Evolutionary conservation across 345 rosid genomes (phyloP), one percentile per base, ranked within the genome.

Genomic region (Hypericum androsaemum): DNA sequence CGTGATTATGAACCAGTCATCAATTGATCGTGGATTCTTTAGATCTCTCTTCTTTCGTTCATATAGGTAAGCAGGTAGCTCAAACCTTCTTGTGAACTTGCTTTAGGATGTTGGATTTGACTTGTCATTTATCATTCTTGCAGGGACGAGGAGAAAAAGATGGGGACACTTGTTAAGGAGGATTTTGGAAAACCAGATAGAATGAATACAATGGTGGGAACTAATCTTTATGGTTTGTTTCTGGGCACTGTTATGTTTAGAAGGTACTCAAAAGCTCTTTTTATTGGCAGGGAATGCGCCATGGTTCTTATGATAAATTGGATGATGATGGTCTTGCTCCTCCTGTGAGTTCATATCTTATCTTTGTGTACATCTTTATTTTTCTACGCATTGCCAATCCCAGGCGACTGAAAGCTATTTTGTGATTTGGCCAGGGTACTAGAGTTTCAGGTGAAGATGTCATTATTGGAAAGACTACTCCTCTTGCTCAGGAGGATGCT

Each of bases 291-390:
- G 98, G 96, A 59, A 87, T 88, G 98, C 83, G 89, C 47, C 96
- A 90, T 80, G 98, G 98, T 57, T 90, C 98, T 38, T 90, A 90
- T 54, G 96, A 90, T 52, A 90, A 90, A 63, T 64, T 90, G 74
- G 98, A 90, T 44, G 96, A 90, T 63, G 98, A 90, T 80, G 98
- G 98, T 68, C 95, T 90, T 62, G 98, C 92, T 22, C 98, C 95
- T 75, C 98, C 98, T 50, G 95, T 87, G 70, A 78, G 92, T 62
- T 28, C 13, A 56, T 56, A 39, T 10, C 37, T 13, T 22, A 15
- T 41, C 39, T 43, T 59, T 8, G 22, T 41, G 46, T 7, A 14
- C 2, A 1, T 39, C 5, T 36, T 7, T 39, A 4, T 7, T 22
- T 36, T 52, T 5, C 52, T 41, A 40, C 3, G 15, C 44, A 11